Evolutionary conservation across 768 basidiomycete species (phyloP), one percentile per base, ranked within the genome.

Genomic region (Macrocybe gigantea): DNA sequence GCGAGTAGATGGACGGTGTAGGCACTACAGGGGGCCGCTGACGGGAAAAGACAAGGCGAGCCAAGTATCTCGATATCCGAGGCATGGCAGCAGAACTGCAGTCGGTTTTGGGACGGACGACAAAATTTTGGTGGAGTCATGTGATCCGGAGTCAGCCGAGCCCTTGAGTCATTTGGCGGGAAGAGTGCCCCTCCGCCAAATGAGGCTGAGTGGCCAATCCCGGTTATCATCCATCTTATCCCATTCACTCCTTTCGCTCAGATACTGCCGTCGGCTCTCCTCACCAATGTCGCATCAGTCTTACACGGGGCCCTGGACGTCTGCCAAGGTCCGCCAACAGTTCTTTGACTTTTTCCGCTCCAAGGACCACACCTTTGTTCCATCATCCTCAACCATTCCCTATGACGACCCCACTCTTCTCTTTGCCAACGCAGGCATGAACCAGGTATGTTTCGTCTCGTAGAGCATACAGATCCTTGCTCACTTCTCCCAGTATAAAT

Each of bases 351-450:
- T 81, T 70, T 99, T 98, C 69, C 74, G 74, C 48, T 71, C 74
- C 39, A 82, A 80, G 56, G 75, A 79, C 53, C 96, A 99, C 65
- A 84, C 86, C 15, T 95, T 90, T 62, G 88, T 93, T 45, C 86
- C 87, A 6, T 93, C 90, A 31, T 94, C 92, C 2, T 77, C 89
- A 1, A 95, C 93, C 35, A 88, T 99, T 54, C 96, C 96, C 1
- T 97, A 90, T 64, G 96, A 98, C 50, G 96, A 98, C 69, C 95
- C 95, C 2, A 97, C 96, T 11, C 76, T 99, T 34, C 82, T 98
- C 47, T 99, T 99, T 59, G 93, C 93, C 49, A 99, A 99, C 74
- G 95, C 95, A 54, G 96, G 96, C 50, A 95, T 93, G 91, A 93
- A 93, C 62, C 91, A 93, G 77, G 88, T 81, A 56, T 33, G 70